Conservation (phyloP, 768 basidiomycete species). For the Vishniacozyma victoriae region DNA sequence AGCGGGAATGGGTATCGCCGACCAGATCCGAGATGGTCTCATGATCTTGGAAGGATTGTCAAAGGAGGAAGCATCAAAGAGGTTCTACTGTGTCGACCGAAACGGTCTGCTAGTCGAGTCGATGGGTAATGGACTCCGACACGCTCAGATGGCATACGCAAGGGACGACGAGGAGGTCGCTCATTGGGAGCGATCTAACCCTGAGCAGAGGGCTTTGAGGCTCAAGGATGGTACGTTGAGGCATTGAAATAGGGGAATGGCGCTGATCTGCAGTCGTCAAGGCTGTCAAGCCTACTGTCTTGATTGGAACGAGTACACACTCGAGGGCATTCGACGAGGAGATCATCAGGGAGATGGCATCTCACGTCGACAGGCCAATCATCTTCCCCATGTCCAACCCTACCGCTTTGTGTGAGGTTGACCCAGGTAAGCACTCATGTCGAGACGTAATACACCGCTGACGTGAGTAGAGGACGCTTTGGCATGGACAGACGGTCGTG, state of each 20-base stretch:
- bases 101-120: conserved; percentile 60
- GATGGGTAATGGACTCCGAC: conserved; percentile 48
- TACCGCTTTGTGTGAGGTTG: conserved; percentile 61
- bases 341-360: conserved; percentile 51
- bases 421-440: conserved; percentile 22
- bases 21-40: conserved; percentile 71
- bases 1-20: conserved; percentile 66
- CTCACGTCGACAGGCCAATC: conserved; percentile 63
- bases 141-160: conserved; percentile 49
- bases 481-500: conserved; percentile 69
- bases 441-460: neutral
- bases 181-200: conserved; percentile 38
- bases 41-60: conserved; percentile 54
- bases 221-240: conserved; percentile 55
- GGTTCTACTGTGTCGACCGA: conserved; percentile 70
- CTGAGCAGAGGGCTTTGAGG: conserved; percentile 33
- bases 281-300: conserved; percentile 69
- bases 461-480: conserved; percentile 21
- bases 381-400: conserved; percentile 71
- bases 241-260: neutral
- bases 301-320: conserved; percentile 77
- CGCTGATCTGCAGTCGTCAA: conserved; percentile 61
- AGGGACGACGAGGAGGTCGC: conserved; percentile 44
- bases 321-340: conserved; percentile 57
- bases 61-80: conserved; percentile 58